phyloP scores from a whole-genome alignment of 192 early-diverging fungal genomes.

The Diversispora eburnea region DNA sequence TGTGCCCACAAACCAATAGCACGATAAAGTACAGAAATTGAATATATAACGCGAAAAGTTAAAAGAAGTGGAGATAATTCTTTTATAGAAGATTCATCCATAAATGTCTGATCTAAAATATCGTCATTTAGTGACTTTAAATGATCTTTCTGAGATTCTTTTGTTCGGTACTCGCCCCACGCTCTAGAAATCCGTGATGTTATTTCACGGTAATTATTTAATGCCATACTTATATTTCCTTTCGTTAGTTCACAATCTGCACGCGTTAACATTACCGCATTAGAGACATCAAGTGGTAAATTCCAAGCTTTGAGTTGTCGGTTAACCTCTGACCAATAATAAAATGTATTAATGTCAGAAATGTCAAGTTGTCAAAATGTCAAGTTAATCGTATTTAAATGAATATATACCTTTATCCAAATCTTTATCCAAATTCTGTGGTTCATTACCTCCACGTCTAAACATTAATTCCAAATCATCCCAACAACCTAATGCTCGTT shows the following conservation, averaged over 20 bases:
- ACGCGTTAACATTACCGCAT: constrained; percentile 14
- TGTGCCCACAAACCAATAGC: background rate
- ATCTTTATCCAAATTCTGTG: background rate
- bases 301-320: constrained; percentile 3
- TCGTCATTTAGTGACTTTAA: background rate
- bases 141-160: background rate
- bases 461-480: background rate
- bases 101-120: background rate
- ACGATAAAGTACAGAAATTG: constrained; percentile 7
- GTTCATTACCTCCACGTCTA: background rate
- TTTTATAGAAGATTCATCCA: constrained; percentile 1
- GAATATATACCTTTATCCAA: no score
- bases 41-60: constrained; percentile 3
- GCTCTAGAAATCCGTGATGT: background rate
- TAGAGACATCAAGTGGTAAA: constrained; percentile 9
- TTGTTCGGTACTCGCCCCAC: background rate
- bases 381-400: background rate
- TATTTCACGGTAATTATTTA: background rate
- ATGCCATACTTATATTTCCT: background rate
- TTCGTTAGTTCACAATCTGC: background rate
- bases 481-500: constrained; percentile 11
- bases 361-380: background rate
- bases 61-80: background rate
- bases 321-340: constrained; percentile 1
- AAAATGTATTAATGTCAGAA: background rate